A percentile compares a stretch with the other conserved stretches of the same genome.
These are phyloP conservation scores for Boletus subcaerulescens DNA, from an alignment of 768 basidiomycete species.

Conservation along the genomic window DNA sequence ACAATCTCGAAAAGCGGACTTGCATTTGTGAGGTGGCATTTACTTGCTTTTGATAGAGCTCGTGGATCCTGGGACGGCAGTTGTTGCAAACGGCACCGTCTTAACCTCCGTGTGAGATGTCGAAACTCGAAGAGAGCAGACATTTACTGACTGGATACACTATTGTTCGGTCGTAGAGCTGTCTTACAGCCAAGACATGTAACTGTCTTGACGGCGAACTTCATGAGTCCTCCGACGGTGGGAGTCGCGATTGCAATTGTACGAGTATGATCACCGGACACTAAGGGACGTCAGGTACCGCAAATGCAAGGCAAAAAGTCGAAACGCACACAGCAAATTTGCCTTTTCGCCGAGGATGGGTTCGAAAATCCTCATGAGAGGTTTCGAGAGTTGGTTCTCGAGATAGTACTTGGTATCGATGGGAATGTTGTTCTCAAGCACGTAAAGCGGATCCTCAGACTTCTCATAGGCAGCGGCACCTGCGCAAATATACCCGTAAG, in stretches of 20 bases:
- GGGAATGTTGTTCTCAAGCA: constrained; percentile 95
- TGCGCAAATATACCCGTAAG: constrained; percentile 24
- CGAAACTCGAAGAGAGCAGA: neutral
- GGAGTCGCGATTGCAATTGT: constrained; percentile 96
- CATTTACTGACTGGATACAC: constrained; percentile 54
- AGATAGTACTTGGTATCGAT: constrained; percentile 98
- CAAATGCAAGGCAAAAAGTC: neutral
- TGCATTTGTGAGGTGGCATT: constrained; percentile 71
- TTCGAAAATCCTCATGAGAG: constrained; percentile 96
- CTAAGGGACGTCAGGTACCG: constrained; percentile 39
- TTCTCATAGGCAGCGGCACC: constrained; percentile 98
- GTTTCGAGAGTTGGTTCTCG: constrained; percentile 96
- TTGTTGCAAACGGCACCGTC: constrained; percentile 95
- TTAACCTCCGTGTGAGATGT: constrained; percentile 29
- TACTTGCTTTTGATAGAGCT: constrained; percentile 91
- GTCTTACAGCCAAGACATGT: constrained; percentile 97
- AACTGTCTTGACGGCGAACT: constrained; percentile 93
- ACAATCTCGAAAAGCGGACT: constrained; percentile 89
- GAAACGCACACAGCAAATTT: constrained; percentile 64
- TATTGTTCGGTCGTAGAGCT: constrained; percentile 73
- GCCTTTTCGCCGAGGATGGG: constrained; percentile 95
- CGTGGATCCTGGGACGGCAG: constrained; percentile 80
- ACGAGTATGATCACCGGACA: constrained; percentile 94
- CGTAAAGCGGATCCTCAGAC: constrained; percentile 96
- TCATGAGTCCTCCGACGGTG: constrained; percentile 95